Evolutionary conservation across 2,329 filamentous ascomycete genomes (phyloP).

Genomic region (Claviceps africana): DNA sequence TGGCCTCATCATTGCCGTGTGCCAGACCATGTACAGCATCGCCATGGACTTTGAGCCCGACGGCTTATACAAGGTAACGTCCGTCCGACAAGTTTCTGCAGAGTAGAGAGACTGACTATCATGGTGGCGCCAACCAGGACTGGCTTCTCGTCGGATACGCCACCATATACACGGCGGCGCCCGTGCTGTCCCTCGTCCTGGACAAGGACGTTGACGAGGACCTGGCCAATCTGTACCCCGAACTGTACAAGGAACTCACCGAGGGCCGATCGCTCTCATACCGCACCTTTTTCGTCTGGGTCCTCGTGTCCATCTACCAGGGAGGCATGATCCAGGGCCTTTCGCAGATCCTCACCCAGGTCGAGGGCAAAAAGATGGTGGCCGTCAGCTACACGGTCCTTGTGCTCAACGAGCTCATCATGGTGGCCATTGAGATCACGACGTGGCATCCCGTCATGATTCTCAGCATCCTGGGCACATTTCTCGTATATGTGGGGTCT

Average conservation of each 20-base stretch:
- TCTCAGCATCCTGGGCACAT: conserved; percentile 67
- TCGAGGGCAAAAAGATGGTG: conserved; percentile 64
- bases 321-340: conserved; percentile 92
- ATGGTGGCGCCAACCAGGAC: conserved; percentile 38
- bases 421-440: conserved; percentile 93
- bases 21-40: conserved; percentile 95
- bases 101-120: conserved; percentile 16
- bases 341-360: conserved; percentile 71
- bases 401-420: conserved; percentile 85
- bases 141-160: conserved; percentile 96
- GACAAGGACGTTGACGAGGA: conserved; percentile 92
- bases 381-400: conserved; percentile 84
- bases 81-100: neutral
- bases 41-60: conserved; percentile 86
- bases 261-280: conserved; percentile 76
- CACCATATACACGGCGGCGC: conserved; percentile 85
- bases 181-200: conserved; percentile 84
- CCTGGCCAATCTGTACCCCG: conserved; percentile 86
- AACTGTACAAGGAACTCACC: conserved; percentile 96
- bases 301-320: conserved; percentile 88
- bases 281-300: conserved; percentile 93
- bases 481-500: conserved; percentile 63
- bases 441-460: conserved; percentile 97
- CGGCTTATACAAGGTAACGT: conserved; percentile 63
- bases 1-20: conserved; percentile 86